Percentiles rank a stretch among this genome's conserved stretches.
Conservation (phyloP, 495 filamentous ascomycete genomes). For the Neurospora pannonica region DNA sequence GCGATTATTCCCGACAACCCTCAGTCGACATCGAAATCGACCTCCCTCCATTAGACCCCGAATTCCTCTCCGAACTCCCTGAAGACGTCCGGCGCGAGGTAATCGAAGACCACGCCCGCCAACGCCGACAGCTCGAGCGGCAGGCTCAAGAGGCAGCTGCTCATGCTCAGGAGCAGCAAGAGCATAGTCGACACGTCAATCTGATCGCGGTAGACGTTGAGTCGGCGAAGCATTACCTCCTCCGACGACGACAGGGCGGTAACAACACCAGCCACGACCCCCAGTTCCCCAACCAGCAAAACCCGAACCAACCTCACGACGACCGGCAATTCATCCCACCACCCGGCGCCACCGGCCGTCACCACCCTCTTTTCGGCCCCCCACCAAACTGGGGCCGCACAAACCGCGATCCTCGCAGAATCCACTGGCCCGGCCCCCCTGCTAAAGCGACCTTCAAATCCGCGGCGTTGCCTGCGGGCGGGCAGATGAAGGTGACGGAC, state of each 20-base stretch:
- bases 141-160: conserved; percentile 7
- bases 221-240: background rate
- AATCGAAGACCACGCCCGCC: conserved; percentile 50
- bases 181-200: background rate
- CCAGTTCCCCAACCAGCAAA: background rate
- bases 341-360: background rate
- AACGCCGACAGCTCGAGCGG: conserved; percentile 42
- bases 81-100: conserved; percentile 73
- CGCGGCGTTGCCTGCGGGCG: background rate
- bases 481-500: background rate
- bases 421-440: background rate
- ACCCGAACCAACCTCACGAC: background rate
- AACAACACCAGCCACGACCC: background rate
- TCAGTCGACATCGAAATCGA: background rate
- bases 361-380: conserved; percentile 1
- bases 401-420: background rate
- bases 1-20: background rate
- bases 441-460: background rate
- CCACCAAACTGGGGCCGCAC: background rate
- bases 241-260: background rate
- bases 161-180: background rate
- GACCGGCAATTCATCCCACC: conserved; percentile 5
- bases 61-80: conserved; percentile 73
- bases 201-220: background rate
- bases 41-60: conserved; percentile 40